Evolutionary conservation across 352 stramenopile species (phyloP).

Genomic region (Pythium graminicola): DNA sequence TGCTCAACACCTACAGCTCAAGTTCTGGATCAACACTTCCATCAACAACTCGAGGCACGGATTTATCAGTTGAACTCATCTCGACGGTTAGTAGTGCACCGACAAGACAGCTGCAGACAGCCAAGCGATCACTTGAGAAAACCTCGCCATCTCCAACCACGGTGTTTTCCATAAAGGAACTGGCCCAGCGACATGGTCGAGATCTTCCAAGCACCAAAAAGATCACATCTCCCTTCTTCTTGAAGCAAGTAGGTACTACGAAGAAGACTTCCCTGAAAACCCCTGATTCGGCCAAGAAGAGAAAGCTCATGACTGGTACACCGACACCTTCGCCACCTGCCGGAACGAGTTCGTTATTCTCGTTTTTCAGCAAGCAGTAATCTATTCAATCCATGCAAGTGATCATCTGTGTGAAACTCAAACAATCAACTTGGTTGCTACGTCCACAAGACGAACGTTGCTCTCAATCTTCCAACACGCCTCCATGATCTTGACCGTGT

Average conservation of each 20-base stretch:
- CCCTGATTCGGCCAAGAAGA: slow-evolving; percentile 8
- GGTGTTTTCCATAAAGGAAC: slow-evolving; percentile 22
- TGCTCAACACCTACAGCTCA: slow-evolving; percentile 12
- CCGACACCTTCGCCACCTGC: not conserved
- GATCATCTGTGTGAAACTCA: not conserved
- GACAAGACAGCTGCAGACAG: not conserved
- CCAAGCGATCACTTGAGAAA: not conserved
- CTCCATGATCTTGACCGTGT: slow-evolving; percentile 7
- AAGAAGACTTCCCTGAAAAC: not conserved
- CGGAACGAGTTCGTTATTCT: slow-evolving; percentile 29
- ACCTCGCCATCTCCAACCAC: not conserved
- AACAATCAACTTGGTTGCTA: no score
- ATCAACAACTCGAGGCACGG: slow-evolving; percentile 1
- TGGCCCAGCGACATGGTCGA: slow-evolving; percentile 14
- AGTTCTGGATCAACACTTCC: not conserved
- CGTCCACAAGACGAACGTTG: not conserved
- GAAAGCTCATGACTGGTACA: not conserved
- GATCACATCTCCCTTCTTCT: not conserved
- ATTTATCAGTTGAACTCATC: slow-evolving; percentile 21
- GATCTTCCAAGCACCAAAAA: not conserved
- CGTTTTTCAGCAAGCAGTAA: slow-evolving; percentile 41
- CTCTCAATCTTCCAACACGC: slow-evolving; percentile 8
- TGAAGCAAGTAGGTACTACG: not conserved
- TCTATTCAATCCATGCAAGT: not conserved
- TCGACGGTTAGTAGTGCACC: slow-evolving; percentile 7